Base-by-base conservation (phyloP, 108 stramenopile genomes). In the Cyclostephanos invisitatus region DNA sequence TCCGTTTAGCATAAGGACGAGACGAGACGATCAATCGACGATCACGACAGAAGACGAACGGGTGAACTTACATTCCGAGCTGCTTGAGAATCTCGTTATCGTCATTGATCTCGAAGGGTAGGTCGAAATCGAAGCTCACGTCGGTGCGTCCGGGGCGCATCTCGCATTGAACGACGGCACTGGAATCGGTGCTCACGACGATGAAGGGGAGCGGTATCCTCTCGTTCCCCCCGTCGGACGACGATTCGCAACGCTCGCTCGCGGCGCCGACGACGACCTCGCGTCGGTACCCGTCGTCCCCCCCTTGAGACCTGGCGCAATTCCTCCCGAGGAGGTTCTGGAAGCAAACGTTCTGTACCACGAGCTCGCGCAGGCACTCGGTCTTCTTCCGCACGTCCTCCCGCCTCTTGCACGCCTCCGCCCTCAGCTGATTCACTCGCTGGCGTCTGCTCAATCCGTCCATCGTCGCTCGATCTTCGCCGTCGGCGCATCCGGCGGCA, bases 61-160 rank as follows among this genome's bases (percentile, higher is more conserved):
- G n/a, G n/a, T n/a, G n/a, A 18, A 86, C 90, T 84, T 80, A 89
- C 92, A 96, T 77, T 67, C 88, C 92, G 62, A 98, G 81, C 67
- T 87, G 83, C 83, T 93, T 97, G 60, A 98, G 72, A 36, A 98
- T 94, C 25, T 94, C 93, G 74, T 94, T 96, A 82, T 96, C 97
- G 76, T 97, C 96, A 67, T 91, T 93, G 59, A 98, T 93, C 80
- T 98, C 96, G 81, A 97, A 98, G 17, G 95, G 90, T 69, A 80
- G 70, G 66, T 72, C 76, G 67, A 98, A 98, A 62, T 97, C 91
- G 81, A 98, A 96, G 77, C 83, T 93, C 68, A 98, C 95, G 69
- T 92, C 85, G 1, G 87, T 86, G 21, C 86, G 82, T 67, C 96
- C 88, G 20, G 82, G 83, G 18, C 84, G 83, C 95, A 97, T 97